phyloP scores from a whole-genome alignment of 2,329 filamentous ascomycete genomes.

The Paraphoma chrysanthemicola region DNA sequence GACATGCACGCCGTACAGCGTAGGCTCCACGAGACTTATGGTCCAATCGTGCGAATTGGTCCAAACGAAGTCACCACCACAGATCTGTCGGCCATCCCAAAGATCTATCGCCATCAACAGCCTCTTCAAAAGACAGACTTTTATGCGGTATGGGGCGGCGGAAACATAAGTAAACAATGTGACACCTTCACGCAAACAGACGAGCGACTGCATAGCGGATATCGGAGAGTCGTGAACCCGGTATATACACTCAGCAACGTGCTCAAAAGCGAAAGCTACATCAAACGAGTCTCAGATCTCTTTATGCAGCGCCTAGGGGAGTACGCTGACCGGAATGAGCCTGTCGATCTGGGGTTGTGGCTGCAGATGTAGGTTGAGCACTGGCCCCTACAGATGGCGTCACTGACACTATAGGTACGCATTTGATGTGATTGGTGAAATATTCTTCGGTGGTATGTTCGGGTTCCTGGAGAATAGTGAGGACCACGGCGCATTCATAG shows the following conservation, averaged over 20 bases:
- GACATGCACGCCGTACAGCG: conserved; percentile 14
- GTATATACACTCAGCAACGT: conserved; percentile 18
- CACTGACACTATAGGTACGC: conserved; percentile 17
- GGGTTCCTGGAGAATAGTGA: conserved; percentile 24
- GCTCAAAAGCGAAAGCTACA: conserved; percentile 19
- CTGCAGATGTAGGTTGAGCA: conserved; percentile 35
- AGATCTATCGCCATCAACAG: conserved; percentile 21
- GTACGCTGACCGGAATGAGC: conserved; percentile 14
- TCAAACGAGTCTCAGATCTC: conserved; percentile 14
- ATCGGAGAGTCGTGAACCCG: conserved; percentile 15
- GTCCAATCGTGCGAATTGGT: conserved; percentile 55
- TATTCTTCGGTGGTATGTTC: conserved; percentile 22
- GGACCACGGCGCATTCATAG: conserved; percentile 21
- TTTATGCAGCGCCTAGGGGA: conserved; percentile 21
- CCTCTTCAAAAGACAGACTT: conserved; percentile 26
- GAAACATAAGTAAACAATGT: conserved; percentile 10
- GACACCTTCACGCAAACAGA: conserved; percentile 19
- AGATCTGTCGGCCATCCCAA: conserved; percentile 8
- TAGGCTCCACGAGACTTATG: conserved; percentile 26
- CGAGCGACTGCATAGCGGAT: conserved; percentile 17
- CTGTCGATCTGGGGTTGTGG: conserved; percentile 24
- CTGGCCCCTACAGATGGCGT: too few relatives aligned
- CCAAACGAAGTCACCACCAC: conserved; percentile 48
- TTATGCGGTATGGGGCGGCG: conserved; percentile 21
- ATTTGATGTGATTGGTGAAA: conserved; percentile 23